Percentiles rank a stretch among this genome's conserved stretches.
Evolutionary conservation across 2,329 filamentous ascomycete genomes (phyloP).

Genomic region (Scedosporium aurantiacum): DNA sequence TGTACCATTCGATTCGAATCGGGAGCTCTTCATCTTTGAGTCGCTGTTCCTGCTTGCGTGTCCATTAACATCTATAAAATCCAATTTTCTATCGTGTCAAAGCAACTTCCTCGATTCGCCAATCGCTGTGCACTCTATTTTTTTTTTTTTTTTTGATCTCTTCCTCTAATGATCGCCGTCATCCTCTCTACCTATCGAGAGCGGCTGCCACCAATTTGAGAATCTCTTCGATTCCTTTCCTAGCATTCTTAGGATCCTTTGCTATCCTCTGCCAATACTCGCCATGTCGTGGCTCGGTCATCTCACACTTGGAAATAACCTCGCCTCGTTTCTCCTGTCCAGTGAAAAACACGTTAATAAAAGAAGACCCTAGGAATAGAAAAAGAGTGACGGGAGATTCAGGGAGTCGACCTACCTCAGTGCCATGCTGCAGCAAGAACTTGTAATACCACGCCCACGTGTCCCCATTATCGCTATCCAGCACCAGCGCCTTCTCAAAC

Average conservation of each 20-base stretch:
- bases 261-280: conserved; percentile 81
- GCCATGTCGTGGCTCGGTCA: conserved; percentile 82
- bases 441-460: conserved; percentile 98
- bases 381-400: background rate
- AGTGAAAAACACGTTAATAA: background rate
- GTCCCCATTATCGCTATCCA: conserved; percentile 81
- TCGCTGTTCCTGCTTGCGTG: background rate
- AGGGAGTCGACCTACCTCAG: conserved; percentile 33
- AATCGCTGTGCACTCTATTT: background rate
- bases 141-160: background rate
- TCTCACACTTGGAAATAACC: conserved; percentile 66
- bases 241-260: conserved; percentile 76
- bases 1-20: background rate
- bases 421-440: conserved; percentile 85
- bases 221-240: conserved; percentile 66
- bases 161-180: background rate
- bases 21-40: background rate
- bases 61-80: background rate
- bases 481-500: conserved; percentile 91
- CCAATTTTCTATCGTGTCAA: background rate
- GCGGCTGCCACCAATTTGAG: conserved; percentile 62
- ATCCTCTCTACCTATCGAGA: conserved; percentile 19
- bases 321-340: conserved; percentile 68
- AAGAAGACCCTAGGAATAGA: background rate
- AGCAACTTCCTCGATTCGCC: background rate